Conservation (phyloP, 139 green algal genomes). For the Micractinium conductrix region DNA sequence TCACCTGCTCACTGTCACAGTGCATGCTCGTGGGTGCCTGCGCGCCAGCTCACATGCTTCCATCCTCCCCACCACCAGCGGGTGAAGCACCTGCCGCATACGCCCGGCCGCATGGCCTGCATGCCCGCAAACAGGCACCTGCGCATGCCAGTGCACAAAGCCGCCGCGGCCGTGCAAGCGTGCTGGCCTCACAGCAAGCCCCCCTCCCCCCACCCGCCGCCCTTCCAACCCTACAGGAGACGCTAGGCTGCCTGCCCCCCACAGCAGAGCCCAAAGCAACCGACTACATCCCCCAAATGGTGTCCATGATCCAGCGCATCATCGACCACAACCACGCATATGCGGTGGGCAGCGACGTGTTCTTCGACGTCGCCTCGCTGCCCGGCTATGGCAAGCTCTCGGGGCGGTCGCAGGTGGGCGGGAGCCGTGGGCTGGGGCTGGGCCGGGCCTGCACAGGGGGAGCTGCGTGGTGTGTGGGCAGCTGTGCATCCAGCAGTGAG, state of each 20-base stretch:
- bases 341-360: conserved; percentile 85
- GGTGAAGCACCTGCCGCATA: too few species aligned
- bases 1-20: not conserved
- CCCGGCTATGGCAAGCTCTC: conserved; percentile 91
- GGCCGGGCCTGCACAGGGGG: not conserved
- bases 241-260: conserved; percentile 86
- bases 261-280: conserved; percentile 91
- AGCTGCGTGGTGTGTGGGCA: not conserved
- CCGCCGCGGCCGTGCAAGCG: not conserved
- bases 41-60: too few species aligned
- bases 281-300: conserved; percentile 88
- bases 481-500: too few species aligned
- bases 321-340: conserved; percentile 90
- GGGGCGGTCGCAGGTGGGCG: conserved; percentile 66
- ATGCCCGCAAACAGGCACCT: too few species aligned
- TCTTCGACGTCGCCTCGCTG: conserved; percentile 90
- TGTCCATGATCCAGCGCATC: conserved; percentile 77
- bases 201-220: not conserved
- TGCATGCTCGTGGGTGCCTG: not conserved
- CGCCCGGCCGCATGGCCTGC: too few species aligned
- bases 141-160: not conserved
- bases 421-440: not conserved
- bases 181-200: too few species aligned
- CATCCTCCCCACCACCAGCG: too few species aligned
- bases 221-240: conserved; percentile 22